Evolutionary conservation across 768 basidiomycete genomes (phyloP).

Genomic region (Tricholoma matsutake): DNA sequence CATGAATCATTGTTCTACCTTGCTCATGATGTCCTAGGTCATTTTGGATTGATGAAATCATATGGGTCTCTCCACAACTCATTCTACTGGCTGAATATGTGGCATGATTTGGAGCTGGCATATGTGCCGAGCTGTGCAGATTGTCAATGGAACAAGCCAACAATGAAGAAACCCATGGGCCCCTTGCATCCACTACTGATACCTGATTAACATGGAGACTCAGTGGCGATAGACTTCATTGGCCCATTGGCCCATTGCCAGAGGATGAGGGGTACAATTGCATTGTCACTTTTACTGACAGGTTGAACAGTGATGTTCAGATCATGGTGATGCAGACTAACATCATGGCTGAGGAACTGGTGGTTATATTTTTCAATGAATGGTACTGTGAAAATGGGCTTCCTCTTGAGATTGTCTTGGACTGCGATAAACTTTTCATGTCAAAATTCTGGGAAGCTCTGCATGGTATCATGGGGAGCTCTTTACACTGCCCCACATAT

Average conservation of each 20-base stretch:
- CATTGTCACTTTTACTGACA: slow-evolving; percentile 24
- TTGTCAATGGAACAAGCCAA: slow-evolving; percentile 1
- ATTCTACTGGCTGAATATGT: not conserved
- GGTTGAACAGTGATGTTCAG: slow-evolving; percentile 20
- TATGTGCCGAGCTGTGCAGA: slow-evolving; percentile 10
- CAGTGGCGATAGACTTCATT: too few species aligned
- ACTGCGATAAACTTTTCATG: too few species aligned
- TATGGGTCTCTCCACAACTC: slow-evolving; percentile 23
- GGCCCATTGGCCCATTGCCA: not conserved
- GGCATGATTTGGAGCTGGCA: not conserved
- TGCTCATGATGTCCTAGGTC: not conserved
- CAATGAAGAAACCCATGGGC: too few species aligned
- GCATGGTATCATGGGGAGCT: too few species aligned
- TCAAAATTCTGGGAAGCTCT: too few species aligned
- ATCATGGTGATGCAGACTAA: slow-evolving; percentile 8
- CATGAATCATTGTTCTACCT: not conserved
- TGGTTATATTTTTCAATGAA: slow-evolving; percentile 10
- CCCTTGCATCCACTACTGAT: too few species aligned
- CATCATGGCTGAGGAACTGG: slow-evolving; percentile 18
- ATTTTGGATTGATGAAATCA: not conserved
- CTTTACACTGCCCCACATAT: too few species aligned
- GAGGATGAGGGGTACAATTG: slow-evolving; percentile 21
- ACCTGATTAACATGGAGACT: too few species aligned
- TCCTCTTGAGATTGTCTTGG: too few species aligned
- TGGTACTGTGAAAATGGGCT: not conserved